Percentiles rank a stretch among this genome's conserved stretches.
These are phyloP conservation scores for Colletotrichum musicola DNA, from an alignment of 2,329 filamentous ascomycete genomes.

Conservation along the genomic window DNA sequence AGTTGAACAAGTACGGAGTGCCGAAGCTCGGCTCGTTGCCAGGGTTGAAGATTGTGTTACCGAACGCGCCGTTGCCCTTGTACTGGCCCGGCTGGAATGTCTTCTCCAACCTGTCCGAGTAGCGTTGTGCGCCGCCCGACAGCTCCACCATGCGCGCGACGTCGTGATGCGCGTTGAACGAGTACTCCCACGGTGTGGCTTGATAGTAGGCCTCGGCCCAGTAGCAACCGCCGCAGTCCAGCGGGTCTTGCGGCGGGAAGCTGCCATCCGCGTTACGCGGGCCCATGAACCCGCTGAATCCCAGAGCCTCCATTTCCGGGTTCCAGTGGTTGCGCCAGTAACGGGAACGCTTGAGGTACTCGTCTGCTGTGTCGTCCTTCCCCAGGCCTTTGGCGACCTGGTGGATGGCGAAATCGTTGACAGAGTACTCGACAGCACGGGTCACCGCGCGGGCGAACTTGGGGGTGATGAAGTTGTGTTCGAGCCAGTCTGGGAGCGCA, in stretches of 20 bases:
- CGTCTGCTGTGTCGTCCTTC: conserved; percentile 62
- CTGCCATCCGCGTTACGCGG: conserved; percentile 65
- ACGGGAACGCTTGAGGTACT: conserved; percentile 72
- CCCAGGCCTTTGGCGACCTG: conserved; percentile 73
- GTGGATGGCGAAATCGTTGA: conserved; percentile 77
- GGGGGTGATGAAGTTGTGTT: conserved; percentile 74
- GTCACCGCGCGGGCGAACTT: conserved; percentile 71
- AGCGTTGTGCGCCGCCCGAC: conserved; percentile 66
- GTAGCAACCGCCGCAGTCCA: conserved; percentile 73
- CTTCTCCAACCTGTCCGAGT: conserved; percentile 70
- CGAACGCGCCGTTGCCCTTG: conserved; percentile 56
- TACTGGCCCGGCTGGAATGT: conserved; percentile 67
- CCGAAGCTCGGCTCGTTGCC: conserved; percentile 78
- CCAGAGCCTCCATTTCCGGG: conserved; percentile 65
- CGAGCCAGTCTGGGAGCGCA: conserved; percentile 76
- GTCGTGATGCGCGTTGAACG: conserved; percentile 78
- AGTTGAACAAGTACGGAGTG: conserved; percentile 78
- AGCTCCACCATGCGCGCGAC: conserved; percentile 65
- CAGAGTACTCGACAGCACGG: conserved; percentile 75
- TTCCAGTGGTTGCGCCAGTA: conserved; percentile 84
- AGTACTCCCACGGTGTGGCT: conserved; percentile 74
- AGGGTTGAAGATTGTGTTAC: conserved; percentile 73
- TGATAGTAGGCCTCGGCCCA: conserved; percentile 72
- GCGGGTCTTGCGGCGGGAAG: conserved; percentile 67
- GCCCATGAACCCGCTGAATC: conserved; percentile 75